Evolutionary conservation across 2,329 filamentous ascomycete species (phyloP), one percentile per base, ranked within the genome.

Genomic region (Alternaria arborescens): DNA sequence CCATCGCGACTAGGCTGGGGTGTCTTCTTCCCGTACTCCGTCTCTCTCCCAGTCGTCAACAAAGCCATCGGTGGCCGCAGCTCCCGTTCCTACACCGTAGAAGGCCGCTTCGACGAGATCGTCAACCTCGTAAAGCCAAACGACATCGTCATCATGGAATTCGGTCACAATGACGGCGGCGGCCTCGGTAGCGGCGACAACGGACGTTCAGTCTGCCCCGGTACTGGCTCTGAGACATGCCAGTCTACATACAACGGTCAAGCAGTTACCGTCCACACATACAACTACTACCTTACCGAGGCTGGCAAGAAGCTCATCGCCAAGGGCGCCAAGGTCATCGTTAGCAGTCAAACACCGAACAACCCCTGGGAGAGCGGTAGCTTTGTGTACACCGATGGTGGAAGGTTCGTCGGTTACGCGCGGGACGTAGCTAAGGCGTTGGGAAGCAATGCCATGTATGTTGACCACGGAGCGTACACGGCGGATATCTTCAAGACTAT

Each of bases 81-180:
- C 26, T 88, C 89, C 1, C 84, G 89, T 47, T 90, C 87, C 22
- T 92, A 84, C 78, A 89, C 85, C 1, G 84, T 87, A 48, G 89
- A 92, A 77, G 87, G 86, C 8, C 86, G 87, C 14, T 92, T 91
- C 79, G 76, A 82, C 16, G 81, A 81, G 0, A 84, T 91, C 53
- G 83, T 85, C 47, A 77, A 82, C 32, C 70, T 81, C 2, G 80
- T 91, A 24, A 66, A 84, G 70, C 57, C 81, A 1, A 87, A 87
- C 32, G 89, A 91, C 75, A 88, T 86, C 75, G 88, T 91, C 1
- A 81, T 91, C 54, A 90, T 91, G 54, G 89, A 91, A 69, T 90
- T 91, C 69, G 89, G 89, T 0, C 89, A 91, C 80, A 92, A 92
- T 68, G 89, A 91, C 66, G 89, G 88, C 22, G 88, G 88, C 2